Percentiles rank a stretch among this genome's conserved stretches.
These are phyloP conservation scores for Leccinum barrowsii DNA, from an alignment of 768 basidiomycete species.

Conservation along the genomic window DNA sequence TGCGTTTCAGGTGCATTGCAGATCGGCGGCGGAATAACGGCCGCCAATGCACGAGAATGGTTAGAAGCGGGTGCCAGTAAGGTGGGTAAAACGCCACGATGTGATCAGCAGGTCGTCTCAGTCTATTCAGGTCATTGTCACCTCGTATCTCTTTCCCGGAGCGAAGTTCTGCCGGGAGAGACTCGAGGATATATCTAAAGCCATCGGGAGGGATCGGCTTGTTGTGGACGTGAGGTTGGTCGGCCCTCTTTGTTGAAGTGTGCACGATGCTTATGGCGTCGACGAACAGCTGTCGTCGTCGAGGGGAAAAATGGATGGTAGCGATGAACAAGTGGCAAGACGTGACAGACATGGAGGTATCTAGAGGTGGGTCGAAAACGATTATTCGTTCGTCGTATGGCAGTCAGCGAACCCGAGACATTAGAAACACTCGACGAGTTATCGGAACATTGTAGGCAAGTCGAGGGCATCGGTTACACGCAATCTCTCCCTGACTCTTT, in stretches of 20 bases:
- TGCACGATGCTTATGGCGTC: not conserved
- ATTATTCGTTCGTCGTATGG: not conserved
- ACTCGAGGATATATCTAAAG: slow-evolving; percentile 55
- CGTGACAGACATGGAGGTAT: slow-evolving; percentile 91
- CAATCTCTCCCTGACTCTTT: slow-evolving; percentile 11
- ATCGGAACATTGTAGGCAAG: slow-evolving; percentile 77
- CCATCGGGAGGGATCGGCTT: slow-evolving; percentile 78
- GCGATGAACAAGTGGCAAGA: slow-evolving; percentile 99
- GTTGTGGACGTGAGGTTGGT: slow-evolving; percentile 92
- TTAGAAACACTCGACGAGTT: slow-evolving; percentile 76
- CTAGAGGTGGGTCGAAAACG: slow-evolving; percentile 51
- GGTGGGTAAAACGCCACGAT: slow-evolving; percentile 38
- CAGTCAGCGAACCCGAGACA: not conserved
- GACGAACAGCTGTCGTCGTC: slow-evolving; percentile 69
- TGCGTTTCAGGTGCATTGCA: slow-evolving; percentile 65
- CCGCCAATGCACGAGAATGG: slow-evolving; percentile 79
- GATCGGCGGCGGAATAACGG: slow-evolving; percentile 90
- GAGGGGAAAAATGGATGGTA: slow-evolving; percentile 79
- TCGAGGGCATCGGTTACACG: not conserved
- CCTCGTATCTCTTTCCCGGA: slow-evolving; percentile 90
- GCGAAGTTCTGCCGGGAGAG: slow-evolving; percentile 74
- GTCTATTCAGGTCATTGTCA: slow-evolving; percentile 82
- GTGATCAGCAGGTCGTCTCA: slow-evolving; percentile 5
- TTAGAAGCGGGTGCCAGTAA: slow-evolving; percentile 87
- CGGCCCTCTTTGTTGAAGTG: not conserved